A percentile compares a stretch with the other conserved stretches of the same genome.
Evolutionary conservation across 2,329 filamentous ascomycete species (phyloP).

Genomic region (Ophiostoma fasciatum): DNA sequence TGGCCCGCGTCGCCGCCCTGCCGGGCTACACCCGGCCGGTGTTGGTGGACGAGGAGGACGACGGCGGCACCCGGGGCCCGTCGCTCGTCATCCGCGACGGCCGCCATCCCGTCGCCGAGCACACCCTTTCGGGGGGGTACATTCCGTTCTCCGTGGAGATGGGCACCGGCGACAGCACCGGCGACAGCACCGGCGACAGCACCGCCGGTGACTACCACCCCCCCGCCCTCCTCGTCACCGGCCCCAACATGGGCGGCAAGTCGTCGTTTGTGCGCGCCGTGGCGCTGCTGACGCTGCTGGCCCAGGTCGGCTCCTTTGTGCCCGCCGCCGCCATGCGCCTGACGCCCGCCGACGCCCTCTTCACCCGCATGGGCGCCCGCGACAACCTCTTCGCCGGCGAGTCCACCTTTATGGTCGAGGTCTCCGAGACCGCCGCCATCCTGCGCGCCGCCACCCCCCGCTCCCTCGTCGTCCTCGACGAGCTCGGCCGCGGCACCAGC

Average conservation of each 20-base stretch:
- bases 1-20: constrained; percentile 69
- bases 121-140: constrained; percentile 69
- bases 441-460: constrained; percentile 75
- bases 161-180: constrained; percentile 42
- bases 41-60: constrained; percentile 35
- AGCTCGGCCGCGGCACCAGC: constrained; percentile 82
- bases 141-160: constrained; percentile 80
- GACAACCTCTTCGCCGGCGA: constrained; percentile 95
- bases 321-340: constrained; percentile 61
- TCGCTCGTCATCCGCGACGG: constrained; percentile 58
- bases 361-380: constrained; percentile 89
- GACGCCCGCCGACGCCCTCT: constrained; percentile 78
- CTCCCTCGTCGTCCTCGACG: constrained; percentile 81
- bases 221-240: constrained; percentile 70
- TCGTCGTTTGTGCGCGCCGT: constrained; percentile 93
- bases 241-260: constrained; percentile 98
- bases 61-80: constrained; percentile 19
- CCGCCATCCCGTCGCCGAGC: constrained; percentile 92
- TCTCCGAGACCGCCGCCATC: constrained; percentile 83
- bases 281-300: constrained; percentile 83
- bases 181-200: constrained; percentile 11
- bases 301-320: constrained; percentile 88
- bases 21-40: constrained; percentile 77
- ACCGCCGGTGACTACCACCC: constrained; percentile 16
- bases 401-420: constrained; percentile 95